Percentiles rank a stretch among this genome's conserved stretches.
Evolutionary conservation across 108 stramenopile species (phyloP).

Genomic region (Pseudonitzschia delicatissima): DNA sequence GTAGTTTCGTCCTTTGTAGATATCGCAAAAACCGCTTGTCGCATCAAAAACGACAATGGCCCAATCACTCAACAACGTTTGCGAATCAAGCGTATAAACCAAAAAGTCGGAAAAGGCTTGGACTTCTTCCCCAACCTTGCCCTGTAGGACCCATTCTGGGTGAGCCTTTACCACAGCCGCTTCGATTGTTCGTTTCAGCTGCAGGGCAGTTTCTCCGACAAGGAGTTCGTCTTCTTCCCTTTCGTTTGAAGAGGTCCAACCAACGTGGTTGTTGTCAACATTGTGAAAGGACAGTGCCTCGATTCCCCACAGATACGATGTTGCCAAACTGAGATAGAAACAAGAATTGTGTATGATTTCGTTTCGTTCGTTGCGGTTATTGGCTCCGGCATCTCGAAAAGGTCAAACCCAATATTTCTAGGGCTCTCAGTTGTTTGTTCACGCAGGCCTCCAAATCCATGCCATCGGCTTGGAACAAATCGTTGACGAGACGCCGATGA

Average conservation of each 20-base stretch:
- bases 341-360: slow-evolving; percentile 57
- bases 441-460: slow-evolving; percentile 36
- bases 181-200: slow-evolving; percentile 55
- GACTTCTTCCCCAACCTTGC: slow-evolving; percentile 59
- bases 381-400: slow-evolving; percentile 48
- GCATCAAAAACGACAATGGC: slow-evolving; percentile 58
- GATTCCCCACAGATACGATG: slow-evolving; percentile 54
- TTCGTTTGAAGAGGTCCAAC: background rate
- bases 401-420: slow-evolving; percentile 33
- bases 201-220: slow-evolving; percentile 42
- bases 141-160: slow-evolving; percentile 59
- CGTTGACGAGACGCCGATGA: slow-evolving; percentile 49
- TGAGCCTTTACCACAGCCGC: slow-evolving; percentile 58
- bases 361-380: slow-evolving; percentile 44
- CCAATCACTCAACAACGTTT: slow-evolving; percentile 54
- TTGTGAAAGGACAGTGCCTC: slow-evolving; percentile 42
- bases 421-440: slow-evolving; percentile 19
- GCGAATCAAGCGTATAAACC: slow-evolving; percentile 53
- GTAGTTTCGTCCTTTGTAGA: slow-evolving; percentile 55
- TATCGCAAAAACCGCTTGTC: slow-evolving; percentile 53
- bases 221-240: slow-evolving; percentile 29
- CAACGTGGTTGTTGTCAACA: background rate
- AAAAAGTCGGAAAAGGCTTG: slow-evolving; percentile 68
- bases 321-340: slow-evolving; percentile 56
- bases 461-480: slow-evolving; percentile 51